Evolutionary conservation across 345 rosid species (phyloP), one percentile per base, ranked within the genome.

Genomic region (Sonneratia caseolaris): DNA sequence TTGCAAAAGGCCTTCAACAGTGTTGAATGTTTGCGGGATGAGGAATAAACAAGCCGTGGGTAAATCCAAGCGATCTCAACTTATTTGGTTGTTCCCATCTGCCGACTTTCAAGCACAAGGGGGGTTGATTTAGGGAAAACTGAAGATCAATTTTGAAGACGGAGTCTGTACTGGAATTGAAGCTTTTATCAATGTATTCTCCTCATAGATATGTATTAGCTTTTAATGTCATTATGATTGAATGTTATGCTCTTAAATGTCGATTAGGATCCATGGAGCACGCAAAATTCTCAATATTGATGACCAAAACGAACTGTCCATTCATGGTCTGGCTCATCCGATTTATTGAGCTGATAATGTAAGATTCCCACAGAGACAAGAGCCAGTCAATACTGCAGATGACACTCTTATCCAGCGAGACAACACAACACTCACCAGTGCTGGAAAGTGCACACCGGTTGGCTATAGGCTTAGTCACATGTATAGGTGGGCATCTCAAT

Each of bases 1-100:
- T 90, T 53, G 90, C 95, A 19, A 86, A 79, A 75, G 75, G 80
- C 15, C 74, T 83, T 9, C 79, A 70, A 40, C 56, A 71, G 36
- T 32, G 78, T 42, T 35, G 65, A 71, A 6, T 16, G 10, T 27
- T n/a, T 68, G 56, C 37, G 32, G 32, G 32, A 27, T 27, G 32
- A 27, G 32, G 19, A 7, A 19, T 15, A 21, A 55, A 55, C n/a
- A 21, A 19, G 21, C 1, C 12, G 8, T 1, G 22, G 61, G 1
- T 2, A 55, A 55, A 42, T 42, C 32, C 32, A 27, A 27, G 32
- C 32, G 32, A 27, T 27, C 32, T 27, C 32, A 27, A 27, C 32
- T 27, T 27, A 27, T 27, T 27, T 27, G 32, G 32, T 27, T 27
- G 16, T 49, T 3, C 55, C 4, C 5, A 12, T 1, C 55, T 49